A percentile compares a stretch with the other conserved stretches of the same genome.
Evolutionary conservation across 2,329 filamentous ascomycete species (phyloP).

Genomic region (Xylaria sp.): DNA sequence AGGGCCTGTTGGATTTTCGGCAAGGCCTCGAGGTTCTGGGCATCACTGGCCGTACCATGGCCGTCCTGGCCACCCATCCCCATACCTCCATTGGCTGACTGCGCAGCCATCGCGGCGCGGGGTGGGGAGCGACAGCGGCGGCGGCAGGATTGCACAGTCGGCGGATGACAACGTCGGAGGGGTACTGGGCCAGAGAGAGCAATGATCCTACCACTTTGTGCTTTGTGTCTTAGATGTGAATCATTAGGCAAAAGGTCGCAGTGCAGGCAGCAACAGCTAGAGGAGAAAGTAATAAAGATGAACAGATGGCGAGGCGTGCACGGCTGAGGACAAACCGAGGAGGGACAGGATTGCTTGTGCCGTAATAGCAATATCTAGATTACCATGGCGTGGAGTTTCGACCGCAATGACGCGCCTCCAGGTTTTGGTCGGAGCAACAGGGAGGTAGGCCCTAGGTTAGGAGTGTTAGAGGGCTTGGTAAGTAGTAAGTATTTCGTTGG

Average conservation of each 20-base stretch:
- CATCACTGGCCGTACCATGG: conserved; percentile 51
- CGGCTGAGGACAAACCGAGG: conserved; percentile 5
- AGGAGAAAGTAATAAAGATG: conserved; percentile 10
- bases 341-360: conserved; percentile 12
- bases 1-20: conserved; percentile 84
- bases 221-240: conserved; percentile 45
- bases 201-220: conserved; percentile 40
- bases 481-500: conserved; percentile 18
- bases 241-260: conserved; percentile 41
- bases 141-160: conserved; percentile 37
- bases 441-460: neutral
- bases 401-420: neutral
- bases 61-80: conserved; percentile 51
- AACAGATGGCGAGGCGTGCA: neutral
- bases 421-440: neutral
- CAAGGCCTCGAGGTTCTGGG: conserved; percentile 57
- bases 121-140: conserved; percentile 14
- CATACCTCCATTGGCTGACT: conserved; percentile 46
- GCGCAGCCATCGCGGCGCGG: conserved; percentile 44
- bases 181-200: conserved; percentile 39
- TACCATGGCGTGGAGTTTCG: conserved; percentile 13
- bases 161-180: conserved; percentile 45
- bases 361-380: conserved; percentile 24
- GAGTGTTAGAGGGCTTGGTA: neutral
- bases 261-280: conserved; percentile 19